Conservation (phyloP, 1,284 basidiomycete genomes). For the Bondarzewia mesenterica region DNA sequence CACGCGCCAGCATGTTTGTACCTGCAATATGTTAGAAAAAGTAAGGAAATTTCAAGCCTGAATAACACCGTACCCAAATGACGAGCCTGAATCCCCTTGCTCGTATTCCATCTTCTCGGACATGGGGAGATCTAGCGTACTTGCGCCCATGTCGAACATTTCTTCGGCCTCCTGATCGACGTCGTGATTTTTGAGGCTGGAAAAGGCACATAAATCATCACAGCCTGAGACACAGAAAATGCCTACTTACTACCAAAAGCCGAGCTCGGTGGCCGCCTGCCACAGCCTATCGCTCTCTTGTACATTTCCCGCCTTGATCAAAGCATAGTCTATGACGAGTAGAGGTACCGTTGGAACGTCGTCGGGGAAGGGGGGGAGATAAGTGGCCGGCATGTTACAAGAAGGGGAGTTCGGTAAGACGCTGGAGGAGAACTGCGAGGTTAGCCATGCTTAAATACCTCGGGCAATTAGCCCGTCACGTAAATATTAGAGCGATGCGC, state of each 20-base stretch:
- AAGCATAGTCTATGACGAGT: neutral
- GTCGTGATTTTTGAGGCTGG: slow-evolving; percentile 21
- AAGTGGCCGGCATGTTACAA: neutral
- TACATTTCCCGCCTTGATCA: neutral
- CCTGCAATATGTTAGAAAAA: slow-evolving; percentile 9
- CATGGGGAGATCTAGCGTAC: slow-evolving; percentile 24
- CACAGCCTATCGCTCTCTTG: neutral
- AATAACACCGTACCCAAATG: slow-evolving; percentile 20
- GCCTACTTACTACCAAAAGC: neutral
- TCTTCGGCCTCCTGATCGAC: slow-evolving; percentile 21
- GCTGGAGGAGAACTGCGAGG: neutral
- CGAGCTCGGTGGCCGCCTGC: neutral
- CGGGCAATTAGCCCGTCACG: too few relatives aligned
- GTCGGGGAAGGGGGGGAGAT: neutral
- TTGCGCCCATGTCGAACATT: slow-evolving; percentile 28
- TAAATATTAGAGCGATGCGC: too few relatives aligned
- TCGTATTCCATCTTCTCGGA: slow-evolving; percentile 29
- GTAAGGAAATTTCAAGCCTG: slow-evolving; percentile 4
- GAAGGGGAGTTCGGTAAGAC: neutral
- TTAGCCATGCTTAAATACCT: neutral
- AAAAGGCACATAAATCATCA: too few relatives aligned
- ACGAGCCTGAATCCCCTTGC: slow-evolving; percentile 26
- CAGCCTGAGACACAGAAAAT: too few relatives aligned
- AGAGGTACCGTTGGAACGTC: neutral
- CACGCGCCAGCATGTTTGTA: slow-evolving; percentile 28